These are phyloP conservation scores for Pseudofabraea citricarpa DNA, from an alignment of 2,329 filamentous ascomycete species.

Conservation along the genomic window DNA sequence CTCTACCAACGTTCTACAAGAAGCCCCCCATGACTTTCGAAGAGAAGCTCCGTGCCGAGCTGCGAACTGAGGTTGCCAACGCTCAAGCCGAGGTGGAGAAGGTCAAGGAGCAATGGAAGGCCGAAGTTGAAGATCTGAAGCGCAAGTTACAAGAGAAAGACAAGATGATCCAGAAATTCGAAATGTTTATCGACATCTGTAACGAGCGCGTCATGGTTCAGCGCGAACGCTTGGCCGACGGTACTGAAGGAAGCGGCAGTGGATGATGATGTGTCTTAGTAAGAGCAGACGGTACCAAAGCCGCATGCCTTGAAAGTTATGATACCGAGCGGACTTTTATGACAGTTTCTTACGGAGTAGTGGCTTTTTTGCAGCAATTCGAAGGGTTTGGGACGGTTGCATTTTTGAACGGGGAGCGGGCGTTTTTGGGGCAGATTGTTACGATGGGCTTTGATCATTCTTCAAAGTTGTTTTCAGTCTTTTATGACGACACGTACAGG, in stretches of 20 bases:
- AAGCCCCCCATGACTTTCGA: conserved; percentile 60
- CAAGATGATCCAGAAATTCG: conserved; percentile 56
- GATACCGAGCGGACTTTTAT: too few relatives aligned
- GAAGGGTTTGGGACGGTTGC: too few relatives aligned
- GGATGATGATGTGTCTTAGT: too few relatives aligned
- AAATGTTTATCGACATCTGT: conserved; percentile 67
- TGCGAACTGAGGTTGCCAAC: conserved; percentile 55
- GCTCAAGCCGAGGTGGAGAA: conserved; percentile 52
- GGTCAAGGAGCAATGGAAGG: conserved; percentile 49
- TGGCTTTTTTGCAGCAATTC: too few relatives aligned
- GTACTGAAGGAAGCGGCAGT: conserved; percentile 13
- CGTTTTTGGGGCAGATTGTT: too few relatives aligned
- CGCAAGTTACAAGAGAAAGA: conserved; percentile 59
- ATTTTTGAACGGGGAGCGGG: too few relatives aligned
- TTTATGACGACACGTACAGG: too few relatives aligned
- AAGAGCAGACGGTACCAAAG: too few relatives aligned
- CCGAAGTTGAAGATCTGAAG: conserved; percentile 54
- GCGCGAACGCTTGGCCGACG: conserved; percentile 44
- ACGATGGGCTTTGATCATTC: too few relatives aligned
- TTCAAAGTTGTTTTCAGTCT: too few relatives aligned
- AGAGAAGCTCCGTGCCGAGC: conserved; percentile 58
- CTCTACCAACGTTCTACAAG: conserved; percentile 60
- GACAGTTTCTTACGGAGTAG: too few relatives aligned
- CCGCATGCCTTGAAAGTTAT: too few relatives aligned
- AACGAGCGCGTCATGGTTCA: conserved; percentile 63